A percentile compares a stretch with the other conserved stretches of the same genome.
phyloP scores from a whole-genome alignment of 2,329 filamentous ascomycete genomes.

The Colletotrichum agaves region DNA sequence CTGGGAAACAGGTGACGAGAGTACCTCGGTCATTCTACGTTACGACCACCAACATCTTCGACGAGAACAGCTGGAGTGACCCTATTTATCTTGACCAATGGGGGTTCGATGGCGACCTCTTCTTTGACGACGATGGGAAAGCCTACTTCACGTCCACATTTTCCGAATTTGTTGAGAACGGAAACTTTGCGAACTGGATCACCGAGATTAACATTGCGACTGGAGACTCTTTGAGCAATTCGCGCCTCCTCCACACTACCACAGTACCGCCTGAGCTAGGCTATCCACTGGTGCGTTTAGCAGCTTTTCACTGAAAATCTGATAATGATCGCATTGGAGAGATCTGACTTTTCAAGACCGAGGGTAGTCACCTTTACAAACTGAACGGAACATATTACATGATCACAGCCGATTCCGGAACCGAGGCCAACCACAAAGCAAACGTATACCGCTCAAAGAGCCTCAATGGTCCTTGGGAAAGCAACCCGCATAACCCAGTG shows the following conservation, averaged over 20 bases:
- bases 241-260: conserved; percentile 32
- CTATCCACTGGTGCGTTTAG: conserved; percentile 49
- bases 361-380: conserved; percentile 38
- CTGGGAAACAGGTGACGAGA: conserved; percentile 21
- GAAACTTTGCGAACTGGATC: conserved; percentile 38
- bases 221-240: conserved; percentile 34
- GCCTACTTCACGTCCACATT: conserved; percentile 34
- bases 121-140: conserved; percentile 35
- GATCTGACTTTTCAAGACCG: conserved; percentile 36
- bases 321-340: conserved; percentile 39
- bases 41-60: conserved; percentile 33
- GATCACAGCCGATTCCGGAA: conserved; percentile 37
- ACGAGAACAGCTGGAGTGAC: conserved; percentile 35
- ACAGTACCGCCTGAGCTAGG: conserved; percentile 34
- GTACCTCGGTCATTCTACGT: conserved; percentile 36
- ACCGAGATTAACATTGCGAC: conserved; percentile 37
- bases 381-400: conserved; percentile 36
- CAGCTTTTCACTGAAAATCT: too few species aligned
- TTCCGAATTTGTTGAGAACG: conserved; percentile 28
- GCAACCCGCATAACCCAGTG: conserved; percentile 35
- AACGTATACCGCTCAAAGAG: conserved; percentile 30
- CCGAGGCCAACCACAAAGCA: conserved; percentile 33
- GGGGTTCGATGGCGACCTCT: conserved; percentile 37
- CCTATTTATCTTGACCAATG: conserved; percentile 38
- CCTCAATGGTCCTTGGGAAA: conserved; percentile 33